These are phyloP conservation scores for Aristolochia californica DNA, from an alignment of 164 flowering plant species.

Conservation along the genomic window DNA sequence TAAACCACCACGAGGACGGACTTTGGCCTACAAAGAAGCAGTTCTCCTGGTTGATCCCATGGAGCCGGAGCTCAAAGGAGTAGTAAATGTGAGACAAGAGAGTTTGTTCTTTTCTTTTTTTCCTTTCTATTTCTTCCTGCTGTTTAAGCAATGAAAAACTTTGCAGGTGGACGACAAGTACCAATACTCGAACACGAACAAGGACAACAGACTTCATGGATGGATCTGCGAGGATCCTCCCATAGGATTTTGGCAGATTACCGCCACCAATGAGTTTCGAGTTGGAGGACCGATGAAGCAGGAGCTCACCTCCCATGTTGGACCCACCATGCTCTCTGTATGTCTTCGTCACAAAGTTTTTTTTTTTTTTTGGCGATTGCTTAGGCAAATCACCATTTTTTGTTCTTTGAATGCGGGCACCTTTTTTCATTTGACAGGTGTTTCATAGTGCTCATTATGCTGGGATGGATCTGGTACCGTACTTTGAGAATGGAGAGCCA, in stretches of 20 bases:
- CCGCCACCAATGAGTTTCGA: conserved; percentile 74
- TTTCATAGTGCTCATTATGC: conserved; percentile 69
- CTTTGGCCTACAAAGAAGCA: conserved; percentile 76
- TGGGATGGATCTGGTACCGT: conserved; percentile 40
- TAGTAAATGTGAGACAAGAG: conserved; percentile 34
- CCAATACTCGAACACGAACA: conserved; percentile 61
- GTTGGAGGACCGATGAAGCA: conserved; percentile 87
- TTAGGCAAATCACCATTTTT: too few species aligned
- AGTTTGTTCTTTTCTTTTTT: not conserved
- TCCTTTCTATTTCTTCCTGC: not conserved
- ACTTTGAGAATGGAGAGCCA: conserved; percentile 39
- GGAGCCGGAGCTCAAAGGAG: conserved; percentile 55
- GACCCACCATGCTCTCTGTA: conserved; percentile 74
- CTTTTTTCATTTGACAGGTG: conserved; percentile 24
- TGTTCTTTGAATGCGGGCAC: too few species aligned
- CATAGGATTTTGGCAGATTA: conserved; percentile 80
- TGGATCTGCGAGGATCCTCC: conserved; percentile 55
- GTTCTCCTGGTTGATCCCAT: conserved; percentile 61
- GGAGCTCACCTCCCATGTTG: conserved; percentile 79
- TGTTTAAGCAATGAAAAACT: not conserved
- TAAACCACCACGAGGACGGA: conserved; percentile 41
- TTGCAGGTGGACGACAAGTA: conserved; percentile 91
- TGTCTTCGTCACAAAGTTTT: conserved; percentile 11
- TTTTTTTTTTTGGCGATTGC: too few species aligned
- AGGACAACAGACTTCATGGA: conserved; percentile 66